phyloP scores from a whole-genome alignment of 2,329 filamentous ascomycete genomes.

The Sarocladiaceae sp. region DNA sequence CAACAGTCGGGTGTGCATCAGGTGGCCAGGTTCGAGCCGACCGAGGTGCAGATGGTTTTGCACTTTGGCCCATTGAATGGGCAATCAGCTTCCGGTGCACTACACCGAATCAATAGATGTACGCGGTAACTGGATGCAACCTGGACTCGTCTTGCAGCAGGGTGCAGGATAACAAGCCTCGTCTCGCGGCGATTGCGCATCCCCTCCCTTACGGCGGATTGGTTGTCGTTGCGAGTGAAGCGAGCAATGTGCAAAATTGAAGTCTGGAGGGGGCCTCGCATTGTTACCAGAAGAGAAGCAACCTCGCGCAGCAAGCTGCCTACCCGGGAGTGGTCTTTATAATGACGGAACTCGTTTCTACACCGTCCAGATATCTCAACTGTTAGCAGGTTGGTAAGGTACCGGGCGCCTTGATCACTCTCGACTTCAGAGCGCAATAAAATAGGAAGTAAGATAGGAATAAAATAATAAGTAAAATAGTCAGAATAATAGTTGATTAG shows the following conservation, averaged over 20 bases:
- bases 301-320: no score
- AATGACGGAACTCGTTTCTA: no score
- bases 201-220: not conserved
- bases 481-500: no score
- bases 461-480: no score
- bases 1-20: not conserved
- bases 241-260: not conserved
- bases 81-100: not conserved
- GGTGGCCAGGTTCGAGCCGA: not conserved
- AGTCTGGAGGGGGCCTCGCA: no score
- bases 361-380: no score
- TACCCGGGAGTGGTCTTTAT: no score
- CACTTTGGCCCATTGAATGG: not conserved
- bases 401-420: no score
- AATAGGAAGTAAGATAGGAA: no score
- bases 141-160: not conserved
- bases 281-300: no score
- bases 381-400: no score
- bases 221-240: not conserved
- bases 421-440: no score
- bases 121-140: not conserved
- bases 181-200: not conserved
- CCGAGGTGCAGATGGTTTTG: constrained; percentile 5
- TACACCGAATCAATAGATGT: not conserved
- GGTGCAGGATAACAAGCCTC: not conserved